These are phyloP conservation scores for Penicillium dipodomyicola DNA, from an alignment of 495 filamentous ascomycete species.

Conservation along the genomic window DNA sequence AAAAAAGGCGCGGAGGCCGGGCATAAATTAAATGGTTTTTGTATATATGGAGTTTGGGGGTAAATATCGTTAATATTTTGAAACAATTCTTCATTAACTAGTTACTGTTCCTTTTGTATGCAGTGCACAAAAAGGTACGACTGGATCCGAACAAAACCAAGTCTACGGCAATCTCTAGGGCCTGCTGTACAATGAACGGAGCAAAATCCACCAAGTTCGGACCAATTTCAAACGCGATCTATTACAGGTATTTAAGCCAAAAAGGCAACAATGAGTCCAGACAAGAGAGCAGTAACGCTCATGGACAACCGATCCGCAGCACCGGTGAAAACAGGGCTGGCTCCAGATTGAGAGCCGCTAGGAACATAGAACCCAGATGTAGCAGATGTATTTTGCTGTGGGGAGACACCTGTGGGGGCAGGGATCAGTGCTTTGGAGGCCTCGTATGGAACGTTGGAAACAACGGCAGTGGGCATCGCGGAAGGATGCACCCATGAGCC, in stretches of 20 bases:
- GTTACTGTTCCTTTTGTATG: neutral
- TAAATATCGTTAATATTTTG: neutral
- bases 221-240: neutral
- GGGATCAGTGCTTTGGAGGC: constrained; percentile 18
- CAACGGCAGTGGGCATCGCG: neutral
- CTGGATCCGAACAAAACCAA: neutral
- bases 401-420: constrained; percentile 14
- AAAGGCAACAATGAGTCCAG: constrained; percentile 21
- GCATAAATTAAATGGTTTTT: neutral
- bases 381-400: neutral
- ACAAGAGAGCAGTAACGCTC: constrained; percentile 18
- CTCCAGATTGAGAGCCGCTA: constrained; percentile 18
- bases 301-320: constrained; percentile 27
- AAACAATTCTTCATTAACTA: constrained; percentile 7
- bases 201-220: constrained; percentile 1
- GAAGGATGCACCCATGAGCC: neutral
- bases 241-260: constrained; percentile 14
- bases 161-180: constrained; percentile 4
- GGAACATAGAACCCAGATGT: constrained; percentile 8
- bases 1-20: neutral
- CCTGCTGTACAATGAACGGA: constrained; percentile 14
- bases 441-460: constrained; percentile 6
- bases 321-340: constrained; percentile 31
- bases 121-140: neutral
- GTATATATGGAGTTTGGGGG: neutral